Evolutionary conservation across 352 stramenopile genomes (phyloP), one percentile per base, ranked within the genome.

Genomic region (Globisporangium cystogenes): DNA sequence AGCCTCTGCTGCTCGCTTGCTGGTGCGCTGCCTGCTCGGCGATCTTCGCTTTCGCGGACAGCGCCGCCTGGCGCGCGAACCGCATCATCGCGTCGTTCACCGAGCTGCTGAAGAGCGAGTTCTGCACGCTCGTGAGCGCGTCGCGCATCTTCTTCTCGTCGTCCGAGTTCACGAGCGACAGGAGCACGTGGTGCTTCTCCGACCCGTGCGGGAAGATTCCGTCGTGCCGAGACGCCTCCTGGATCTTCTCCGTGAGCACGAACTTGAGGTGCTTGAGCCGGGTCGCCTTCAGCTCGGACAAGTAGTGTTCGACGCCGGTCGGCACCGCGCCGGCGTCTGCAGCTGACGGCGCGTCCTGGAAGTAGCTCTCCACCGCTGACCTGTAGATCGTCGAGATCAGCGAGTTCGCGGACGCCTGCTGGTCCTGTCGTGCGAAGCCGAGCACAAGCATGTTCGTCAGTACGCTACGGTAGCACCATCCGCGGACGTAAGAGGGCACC

Each of bases 31-130:
- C 73, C 43, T 91, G 76, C 42, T 93, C 78, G 7, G 82, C 82
- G 66, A 93, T 93, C 48, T 84, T 85, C 4, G 78, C 82, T 42
- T 91, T 88, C 10, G 82, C 82, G 0, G 80, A 91, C 39, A 93
- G 53, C 8, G 82, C 82, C 24, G 82, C 82, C 45, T 93, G 76
- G 37, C 82, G 80, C 0, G 82, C 82, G 55, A 93, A 89, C 40
- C 78, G 72, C 80, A 93, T 87, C 63, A 88, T 89, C 2, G 80
- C 82, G 49, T 91, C 78, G 50, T 87, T 85, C 47, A 90, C 68
- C 10, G 77, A 86, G 59, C 64, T 77, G 33, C 76, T 74, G 52
- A 93, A 91, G 14, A 91, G 62, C 26, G 68, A 71, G 37, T 88
- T 65, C 57, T 90, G 80, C 11, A 91, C 52, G 43, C 77, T 57